A percentile compares a stretch with the other conserved stretches of the same genome.
phyloP scores from a whole-genome alignment of 2,329 filamentous ascomycete genomes.

The Didymella keratinophila region DNA sequence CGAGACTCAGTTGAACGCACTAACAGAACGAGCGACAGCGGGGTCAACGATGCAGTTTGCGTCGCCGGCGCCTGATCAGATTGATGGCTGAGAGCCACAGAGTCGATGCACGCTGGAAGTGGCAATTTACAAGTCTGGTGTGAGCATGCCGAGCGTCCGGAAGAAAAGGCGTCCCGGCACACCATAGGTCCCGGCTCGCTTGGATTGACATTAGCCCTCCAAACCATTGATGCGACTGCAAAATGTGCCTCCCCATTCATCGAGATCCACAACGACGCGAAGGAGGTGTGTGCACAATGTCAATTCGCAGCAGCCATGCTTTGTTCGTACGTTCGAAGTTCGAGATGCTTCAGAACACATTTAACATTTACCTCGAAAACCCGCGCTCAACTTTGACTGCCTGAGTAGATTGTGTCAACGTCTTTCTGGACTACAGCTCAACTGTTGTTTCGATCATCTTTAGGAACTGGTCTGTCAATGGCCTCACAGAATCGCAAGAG shows the following conservation, averaged over 20 bases:
- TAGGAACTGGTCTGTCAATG: neutral
- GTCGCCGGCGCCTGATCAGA: too few relatives aligned
- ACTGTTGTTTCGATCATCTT: neutral
- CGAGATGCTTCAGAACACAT: too few relatives aligned
- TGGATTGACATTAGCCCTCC: too few relatives aligned
- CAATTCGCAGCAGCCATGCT: neutral
- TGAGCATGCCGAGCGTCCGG: too few relatives aligned
- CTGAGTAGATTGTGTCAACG: neutral
- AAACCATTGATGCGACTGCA: neutral
- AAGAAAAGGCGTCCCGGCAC: too few relatives aligned
- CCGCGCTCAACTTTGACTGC: neutral
- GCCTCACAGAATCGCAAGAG: neutral
- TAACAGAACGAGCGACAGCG: too few relatives aligned
- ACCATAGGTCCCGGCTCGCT: too few relatives aligned
- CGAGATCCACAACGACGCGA: neutral
- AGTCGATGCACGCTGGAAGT: too few relatives aligned
- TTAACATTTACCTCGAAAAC: neutral
- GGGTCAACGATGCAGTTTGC: too few relatives aligned
- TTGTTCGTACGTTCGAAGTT: neutral
- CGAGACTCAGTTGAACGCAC: too few relatives aligned
- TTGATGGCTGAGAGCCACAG: too few relatives aligned
- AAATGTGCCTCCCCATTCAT: neutral
- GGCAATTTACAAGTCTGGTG: too few relatives aligned
- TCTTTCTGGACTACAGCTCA: neutral
- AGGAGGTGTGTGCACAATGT: neutral